Percentiles rank a stretch among this genome's conserved stretches.
phyloP scores from a whole-genome alignment of 208 protist species.

The Porcisia deanei region DNA sequence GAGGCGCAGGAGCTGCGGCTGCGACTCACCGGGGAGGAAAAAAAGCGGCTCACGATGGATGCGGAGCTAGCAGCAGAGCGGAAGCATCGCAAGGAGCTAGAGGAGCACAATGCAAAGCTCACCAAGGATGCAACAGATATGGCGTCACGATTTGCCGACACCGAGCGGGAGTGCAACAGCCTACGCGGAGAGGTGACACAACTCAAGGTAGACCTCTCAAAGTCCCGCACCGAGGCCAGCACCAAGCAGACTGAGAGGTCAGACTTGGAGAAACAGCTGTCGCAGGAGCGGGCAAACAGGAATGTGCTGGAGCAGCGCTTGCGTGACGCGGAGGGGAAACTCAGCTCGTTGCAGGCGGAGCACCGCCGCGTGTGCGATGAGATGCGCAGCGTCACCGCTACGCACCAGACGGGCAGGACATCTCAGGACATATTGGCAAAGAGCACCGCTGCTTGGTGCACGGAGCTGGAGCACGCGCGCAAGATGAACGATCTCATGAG shows the following conservation, averaged over 20 bases:
- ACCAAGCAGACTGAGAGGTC: conserved; percentile 49
- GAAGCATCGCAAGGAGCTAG: conserved; percentile 44
- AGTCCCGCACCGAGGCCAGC: conserved; percentile 39
- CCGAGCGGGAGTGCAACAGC: conserved; percentile 40
- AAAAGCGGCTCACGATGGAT: conserved; percentile 41
- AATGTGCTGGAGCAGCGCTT: conserved; percentile 65
- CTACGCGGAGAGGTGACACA: conserved; percentile 51
- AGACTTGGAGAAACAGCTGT: conserved; percentile 47
- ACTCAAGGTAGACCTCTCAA: conserved; percentile 42
- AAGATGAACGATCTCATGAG: conserved; percentile 50
- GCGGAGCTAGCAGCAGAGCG: conserved; percentile 36
- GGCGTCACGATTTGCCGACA: conserved; percentile 31
- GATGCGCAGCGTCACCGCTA: conserved; percentile 27
- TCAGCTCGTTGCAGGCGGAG: conserved; percentile 54
- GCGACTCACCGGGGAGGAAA: conserved; percentile 39
- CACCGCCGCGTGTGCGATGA: conserved; percentile 52
- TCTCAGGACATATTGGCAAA: conserved; percentile 35
- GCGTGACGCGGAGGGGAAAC: conserved; percentile 47
- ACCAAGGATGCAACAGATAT: conserved; percentile 55
- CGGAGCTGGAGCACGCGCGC: conserved; percentile 49
- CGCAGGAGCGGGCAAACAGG: conserved; percentile 43
- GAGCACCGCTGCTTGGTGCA: conserved; percentile 22
- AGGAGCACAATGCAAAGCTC: conserved; percentile 45
- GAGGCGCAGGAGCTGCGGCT: conserved; percentile 81
- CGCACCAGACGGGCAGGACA: conserved; percentile 18